Conservation (phyloP, 257 asterid species). For the Solanum sitiens region DNA sequence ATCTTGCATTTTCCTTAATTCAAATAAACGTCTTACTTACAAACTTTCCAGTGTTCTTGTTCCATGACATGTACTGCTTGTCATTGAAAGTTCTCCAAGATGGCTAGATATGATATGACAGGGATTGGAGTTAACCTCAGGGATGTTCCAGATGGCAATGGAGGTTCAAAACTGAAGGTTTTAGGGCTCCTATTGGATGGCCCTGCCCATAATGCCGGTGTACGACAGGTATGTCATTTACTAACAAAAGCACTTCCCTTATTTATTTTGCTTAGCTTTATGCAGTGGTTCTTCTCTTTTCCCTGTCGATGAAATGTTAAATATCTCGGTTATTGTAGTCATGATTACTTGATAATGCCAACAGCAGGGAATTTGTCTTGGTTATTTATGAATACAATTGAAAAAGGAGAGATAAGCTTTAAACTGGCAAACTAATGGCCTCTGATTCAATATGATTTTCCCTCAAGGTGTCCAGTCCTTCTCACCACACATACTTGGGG, state of each 20-base stretch:
- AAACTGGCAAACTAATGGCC: background rate
- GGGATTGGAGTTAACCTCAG: conserved; percentile 92
- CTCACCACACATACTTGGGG: background rate
- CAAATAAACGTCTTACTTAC: conserved; percentile 21
- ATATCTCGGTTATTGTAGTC: background rate
- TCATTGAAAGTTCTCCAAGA: conserved; percentile 83
- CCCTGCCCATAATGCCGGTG: conserved; percentile 87
- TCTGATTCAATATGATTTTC: background rate
- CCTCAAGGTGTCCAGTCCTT: background rate
- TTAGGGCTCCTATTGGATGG: conserved; percentile 93
- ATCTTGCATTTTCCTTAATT: background rate
- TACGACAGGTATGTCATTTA: conserved; percentile 58
- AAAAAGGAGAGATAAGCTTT: background rate
- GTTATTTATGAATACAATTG: background rate
- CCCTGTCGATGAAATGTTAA: background rate
- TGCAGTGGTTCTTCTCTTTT: background rate
- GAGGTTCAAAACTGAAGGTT: conserved; percentile 68
- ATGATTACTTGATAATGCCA: background rate
- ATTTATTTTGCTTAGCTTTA: background rate
- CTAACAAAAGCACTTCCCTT: conserved; percentile 1
- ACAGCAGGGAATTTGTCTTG: background rate
- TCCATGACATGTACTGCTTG: conserved; percentile 53
- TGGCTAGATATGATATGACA: conserved; percentile 95
- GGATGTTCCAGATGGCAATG: conserved; percentile 77
- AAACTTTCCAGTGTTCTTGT: conserved; percentile 57